phyloP scores from a whole-genome alignment of 2,329 filamentous ascomycete genomes.

The Aschersonia sp. region DNA sequence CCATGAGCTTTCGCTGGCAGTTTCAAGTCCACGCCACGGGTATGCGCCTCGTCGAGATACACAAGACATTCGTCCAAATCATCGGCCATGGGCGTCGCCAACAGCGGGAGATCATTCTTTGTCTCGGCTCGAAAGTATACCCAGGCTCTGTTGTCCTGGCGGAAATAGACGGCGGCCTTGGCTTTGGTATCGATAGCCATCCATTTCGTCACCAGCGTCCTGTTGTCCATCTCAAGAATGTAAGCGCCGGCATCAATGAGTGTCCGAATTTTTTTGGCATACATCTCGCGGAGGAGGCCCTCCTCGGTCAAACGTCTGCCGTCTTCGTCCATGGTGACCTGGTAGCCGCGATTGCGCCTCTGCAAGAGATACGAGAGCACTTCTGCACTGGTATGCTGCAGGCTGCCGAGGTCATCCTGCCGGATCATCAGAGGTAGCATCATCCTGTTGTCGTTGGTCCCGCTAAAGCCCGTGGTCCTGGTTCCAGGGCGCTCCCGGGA shows the following conservation, averaged over 20 bases:
- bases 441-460: slow-evolving; percentile 51
- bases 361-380: slow-evolving; percentile 25
- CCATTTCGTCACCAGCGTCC: slow-evolving; percentile 38
- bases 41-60: slow-evolving; percentile 57
- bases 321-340: not conserved
- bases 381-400: slow-evolving; percentile 48
- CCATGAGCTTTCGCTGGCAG: slow-evolving; percentile 43
- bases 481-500: not conserved
- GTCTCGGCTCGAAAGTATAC: slow-evolving; percentile 34
- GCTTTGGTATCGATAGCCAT: slow-evolving; percentile 14
- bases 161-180: slow-evolving; percentile 36
- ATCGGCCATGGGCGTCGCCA: slow-evolving; percentile 40
- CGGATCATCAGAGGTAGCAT: slow-evolving; percentile 47
- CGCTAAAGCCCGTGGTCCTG: slow-evolving; percentile 58
- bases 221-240: slow-evolving; percentile 48
- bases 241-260: slow-evolving; percentile 58
- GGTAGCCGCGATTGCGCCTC: not conserved
- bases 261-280: not conserved
- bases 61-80: slow-evolving; percentile 45
- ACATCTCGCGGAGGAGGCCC: not conserved
- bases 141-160: slow-evolving; percentile 35
- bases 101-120: slow-evolving; percentile 29
- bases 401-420: slow-evolving; percentile 41
- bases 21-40: slow-evolving; percentile 51
- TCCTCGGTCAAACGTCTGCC: not conserved